Percentiles rank a stretch among this genome's conserved stretches.
phyloP scores from a whole-genome alignment of 2,329 filamentous ascomycete species.

The Neofusicoccum cordaticola region DNA sequence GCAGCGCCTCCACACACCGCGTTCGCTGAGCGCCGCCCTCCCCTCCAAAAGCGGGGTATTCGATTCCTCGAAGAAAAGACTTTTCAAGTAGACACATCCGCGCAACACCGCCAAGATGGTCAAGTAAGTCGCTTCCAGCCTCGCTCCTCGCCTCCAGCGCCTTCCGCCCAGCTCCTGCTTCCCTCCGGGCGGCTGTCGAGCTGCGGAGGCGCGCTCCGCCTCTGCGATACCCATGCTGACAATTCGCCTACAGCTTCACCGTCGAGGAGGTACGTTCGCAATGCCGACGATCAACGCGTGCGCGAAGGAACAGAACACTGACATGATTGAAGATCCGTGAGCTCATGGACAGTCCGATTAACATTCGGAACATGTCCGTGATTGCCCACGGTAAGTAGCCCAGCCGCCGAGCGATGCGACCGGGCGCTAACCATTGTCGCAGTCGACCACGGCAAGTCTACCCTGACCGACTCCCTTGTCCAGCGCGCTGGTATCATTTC shows the following conservation, averaged over 20 bases:
- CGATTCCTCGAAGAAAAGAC: neutral
- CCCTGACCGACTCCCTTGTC: conserved; percentile 97
- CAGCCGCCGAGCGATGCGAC: neutral
- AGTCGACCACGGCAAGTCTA: conserved; percentile 99
- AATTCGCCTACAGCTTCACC: conserved; percentile 73
- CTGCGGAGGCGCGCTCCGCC: neutral
- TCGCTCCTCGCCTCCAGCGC: neutral
- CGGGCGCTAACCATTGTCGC: conserved; percentile 19
- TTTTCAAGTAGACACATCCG: conserved; percentile 13
- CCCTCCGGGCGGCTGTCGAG: neutral
- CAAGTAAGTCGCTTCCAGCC: conserved; percentile 71
- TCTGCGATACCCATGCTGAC: conserved; percentile 46
- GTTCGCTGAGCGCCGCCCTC: conserved; percentile 12
- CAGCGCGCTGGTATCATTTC: conserved; percentile 99
- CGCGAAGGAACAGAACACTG: conserved; percentile 22
- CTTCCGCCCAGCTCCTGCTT: neutral
- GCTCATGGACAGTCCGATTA: conserved; percentile 75
- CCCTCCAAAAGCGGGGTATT: conserved; percentile 17
- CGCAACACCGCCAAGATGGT: conserved; percentile 90
- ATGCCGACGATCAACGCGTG: neutral
- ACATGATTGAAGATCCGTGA: conserved; percentile 60
- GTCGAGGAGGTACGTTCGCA: conserved; percentile 73
- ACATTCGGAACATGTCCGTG: conserved; percentile 96
- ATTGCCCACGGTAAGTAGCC: conserved; percentile 81
- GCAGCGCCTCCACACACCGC: conserved; percentile 2